phyloP scores from a whole-genome alignment of 768 basidiomycete species.

The Cystobasidium onofrii region DNA sequence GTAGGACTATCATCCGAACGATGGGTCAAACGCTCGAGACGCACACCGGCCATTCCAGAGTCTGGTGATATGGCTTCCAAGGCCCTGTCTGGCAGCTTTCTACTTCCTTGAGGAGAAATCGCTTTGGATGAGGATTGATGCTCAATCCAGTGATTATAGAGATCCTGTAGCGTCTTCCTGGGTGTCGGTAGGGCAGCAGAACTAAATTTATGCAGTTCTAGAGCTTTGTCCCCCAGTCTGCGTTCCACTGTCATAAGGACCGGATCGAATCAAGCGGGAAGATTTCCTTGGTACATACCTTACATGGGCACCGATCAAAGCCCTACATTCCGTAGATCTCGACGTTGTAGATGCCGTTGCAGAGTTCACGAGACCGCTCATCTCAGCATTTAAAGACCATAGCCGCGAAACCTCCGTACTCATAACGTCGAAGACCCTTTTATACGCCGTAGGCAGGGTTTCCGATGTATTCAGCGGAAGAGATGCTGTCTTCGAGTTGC shows the following conservation, averaged over 20 bases:
- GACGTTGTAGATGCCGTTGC: background rate
- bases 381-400: background rate
- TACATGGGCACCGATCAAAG: conserved; percentile 14
- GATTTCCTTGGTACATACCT: background rate
- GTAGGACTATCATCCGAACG: too few species aligned
- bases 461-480: background rate
- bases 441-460: conserved; percentile 1
- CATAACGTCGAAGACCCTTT: background rate
- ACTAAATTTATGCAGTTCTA: conserved; percentile 10
- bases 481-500: background rate
- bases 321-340: too few species aligned
- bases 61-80: background rate
- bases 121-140: background rate
- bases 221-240: conserved; percentile 18
- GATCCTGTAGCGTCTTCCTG: background rate
- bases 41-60: background rate
- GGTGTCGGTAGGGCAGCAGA: background rate
- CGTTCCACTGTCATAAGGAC: background rate
- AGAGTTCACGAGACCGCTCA: background rate
- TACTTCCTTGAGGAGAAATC: background rate
- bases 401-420: background rate
- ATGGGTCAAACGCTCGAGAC: background rate
- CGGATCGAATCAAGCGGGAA: too few species aligned
- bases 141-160: background rate
- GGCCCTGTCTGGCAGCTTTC: too few species aligned